Base-by-base conservation (phyloP, 2,329 filamentous ascomycete genomes). In the Fusarium anguioides region DNA sequence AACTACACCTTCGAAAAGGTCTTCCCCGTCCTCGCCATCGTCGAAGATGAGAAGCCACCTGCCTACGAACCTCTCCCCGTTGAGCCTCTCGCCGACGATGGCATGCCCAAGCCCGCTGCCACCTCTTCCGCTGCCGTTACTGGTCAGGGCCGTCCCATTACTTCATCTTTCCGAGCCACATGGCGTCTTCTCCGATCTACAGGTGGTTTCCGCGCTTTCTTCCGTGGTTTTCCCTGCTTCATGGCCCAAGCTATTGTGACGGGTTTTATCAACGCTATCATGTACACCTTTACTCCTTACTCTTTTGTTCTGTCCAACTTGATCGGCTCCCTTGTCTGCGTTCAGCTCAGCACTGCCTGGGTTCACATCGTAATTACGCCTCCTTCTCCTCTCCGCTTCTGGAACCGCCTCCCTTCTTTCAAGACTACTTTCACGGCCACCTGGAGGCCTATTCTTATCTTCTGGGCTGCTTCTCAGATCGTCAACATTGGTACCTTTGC, bases 291-390 rank as follows among this genome's bases (percentile, higher is more conserved):
- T 20, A 78, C 83, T 59, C 77, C 81, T 56, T 74, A 81, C 48
- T 68, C 89, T 52, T 74, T 80, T 66, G 66, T 79, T 42, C 24
- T 75, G 42, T 72, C 72, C 58, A 82, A 83, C 53, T 82, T 89
- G 53, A 39, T 76, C 55, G 69, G 72, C 52, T 83, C 83, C 51
- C 83, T 90, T 47, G 57, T 91, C 39, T 81, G 92, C 29, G 86
- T 90, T 35, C 91, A 91, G 73, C 78, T 95, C 60, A 86, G 88
- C 76, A 86, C 94, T 69, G 86, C 88, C 51, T 97, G 94, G 93
- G 92, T 94, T 5, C 93, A 97, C 77, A 89, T 92, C 72, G 87
- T 97, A 75, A 94, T 97, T 75, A 89, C 92, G 3, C 83, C 87
- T 51, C 87, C 89, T 7, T 89, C 86, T 56, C 75, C 82, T 45